These are phyloP conservation scores for Neofusicoccum sp. DNA, from an alignment of 2,329 filamentous ascomycete genomes.

Conservation along the genomic window DNA sequence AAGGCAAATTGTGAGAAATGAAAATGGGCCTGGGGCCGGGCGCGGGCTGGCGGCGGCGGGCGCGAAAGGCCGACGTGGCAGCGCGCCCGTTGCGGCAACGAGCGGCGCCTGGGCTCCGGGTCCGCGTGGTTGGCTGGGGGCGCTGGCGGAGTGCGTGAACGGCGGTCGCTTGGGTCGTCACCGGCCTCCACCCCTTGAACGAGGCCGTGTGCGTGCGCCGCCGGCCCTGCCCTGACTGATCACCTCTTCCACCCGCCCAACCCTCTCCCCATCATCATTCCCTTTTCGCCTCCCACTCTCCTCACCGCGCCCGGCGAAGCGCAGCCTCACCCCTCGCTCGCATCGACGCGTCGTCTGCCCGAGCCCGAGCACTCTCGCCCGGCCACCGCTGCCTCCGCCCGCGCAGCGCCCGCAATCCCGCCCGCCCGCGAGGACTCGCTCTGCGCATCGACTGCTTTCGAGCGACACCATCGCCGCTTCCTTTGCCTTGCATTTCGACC, in stretches of 20 bases:
- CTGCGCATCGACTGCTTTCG: conserved; percentile 4
- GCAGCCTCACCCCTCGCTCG: conserved; percentile 13
- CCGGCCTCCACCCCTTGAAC: not conserved
- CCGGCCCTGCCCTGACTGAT: not conserved
- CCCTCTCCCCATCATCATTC: conserved; percentile 5
- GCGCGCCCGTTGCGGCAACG: not conserved
- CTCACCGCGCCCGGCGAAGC: conserved; percentile 17
- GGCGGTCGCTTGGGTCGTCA: not conserved
- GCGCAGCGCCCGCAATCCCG: conserved; percentile 1
- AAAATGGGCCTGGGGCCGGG: conserved; percentile 9
- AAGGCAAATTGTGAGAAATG: not conserved
- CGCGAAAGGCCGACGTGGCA: conserved; percentile 13
- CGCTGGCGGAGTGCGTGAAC: not conserved
- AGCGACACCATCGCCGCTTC: conserved; percentile 8
- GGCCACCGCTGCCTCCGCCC: conserved; percentile 6
- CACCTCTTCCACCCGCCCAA: not conserved
- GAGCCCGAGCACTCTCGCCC: conserved; percentile 7
- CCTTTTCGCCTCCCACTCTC: conserved; percentile 17
- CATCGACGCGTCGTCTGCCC: conserved; percentile 14
- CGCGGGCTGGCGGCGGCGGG: conserved; percentile 6
- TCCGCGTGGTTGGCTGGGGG: not conserved
- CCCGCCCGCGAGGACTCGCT: conserved; percentile 3
- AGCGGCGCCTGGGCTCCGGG: conserved; percentile 9
- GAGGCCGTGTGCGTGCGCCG: not conserved
- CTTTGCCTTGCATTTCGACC: conserved; percentile 8